Percentiles rank a stretch among this genome's conserved stretches.
Evolutionary conservation across 371 early-diverging fungal genomes (phyloP).

Genomic region (Massospora cicadina): DNA sequence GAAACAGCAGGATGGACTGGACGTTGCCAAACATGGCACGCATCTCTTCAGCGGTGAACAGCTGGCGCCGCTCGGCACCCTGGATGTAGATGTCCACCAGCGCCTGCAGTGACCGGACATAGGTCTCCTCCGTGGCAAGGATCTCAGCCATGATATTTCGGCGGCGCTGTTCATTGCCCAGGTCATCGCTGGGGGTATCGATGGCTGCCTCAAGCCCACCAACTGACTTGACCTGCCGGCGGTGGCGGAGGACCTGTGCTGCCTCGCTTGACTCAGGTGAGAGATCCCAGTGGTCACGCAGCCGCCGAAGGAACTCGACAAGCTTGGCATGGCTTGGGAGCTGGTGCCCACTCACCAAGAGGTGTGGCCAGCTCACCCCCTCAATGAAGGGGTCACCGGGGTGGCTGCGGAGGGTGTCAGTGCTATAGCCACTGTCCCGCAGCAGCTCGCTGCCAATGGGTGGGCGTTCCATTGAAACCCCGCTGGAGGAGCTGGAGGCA

Average conservation of each 20-base stretch:
- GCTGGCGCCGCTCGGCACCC: conserved; percentile 11
- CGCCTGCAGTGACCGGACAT: conserved; percentile 41
- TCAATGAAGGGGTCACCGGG: conserved; percentile 19
- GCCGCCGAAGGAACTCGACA: conserved; percentile 24
- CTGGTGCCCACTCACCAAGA: background rate
- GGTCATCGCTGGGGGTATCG: conserved; percentile 15
- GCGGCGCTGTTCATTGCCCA: conserved; percentile 15
- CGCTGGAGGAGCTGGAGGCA: background rate
- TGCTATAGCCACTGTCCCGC: background rate
- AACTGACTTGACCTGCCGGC: conserved; percentile 14
- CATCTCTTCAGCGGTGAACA: conserved; percentile 23
- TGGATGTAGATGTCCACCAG: conserved; percentile 26
- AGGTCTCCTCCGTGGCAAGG: conserved; percentile 56
- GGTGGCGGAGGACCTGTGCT: conserved; percentile 18
- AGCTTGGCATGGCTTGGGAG: background rate
- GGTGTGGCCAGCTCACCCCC: background rate
- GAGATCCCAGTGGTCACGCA: conserved; percentile 45
- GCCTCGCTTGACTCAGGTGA: conserved; percentile 27
- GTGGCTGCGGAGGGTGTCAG: conserved; percentile 16
- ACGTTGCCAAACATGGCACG: conserved; percentile 46
- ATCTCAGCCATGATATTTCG: conserved; percentile 39
- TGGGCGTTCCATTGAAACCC: background rate
- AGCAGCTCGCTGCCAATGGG: background rate
- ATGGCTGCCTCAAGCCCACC: conserved; percentile 12
- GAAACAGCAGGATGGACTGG: conserved; percentile 41